Evolutionary conservation across 495 filamentous ascomycete species (phyloP).

Genomic region (Talaromyces ruber): DNA sequence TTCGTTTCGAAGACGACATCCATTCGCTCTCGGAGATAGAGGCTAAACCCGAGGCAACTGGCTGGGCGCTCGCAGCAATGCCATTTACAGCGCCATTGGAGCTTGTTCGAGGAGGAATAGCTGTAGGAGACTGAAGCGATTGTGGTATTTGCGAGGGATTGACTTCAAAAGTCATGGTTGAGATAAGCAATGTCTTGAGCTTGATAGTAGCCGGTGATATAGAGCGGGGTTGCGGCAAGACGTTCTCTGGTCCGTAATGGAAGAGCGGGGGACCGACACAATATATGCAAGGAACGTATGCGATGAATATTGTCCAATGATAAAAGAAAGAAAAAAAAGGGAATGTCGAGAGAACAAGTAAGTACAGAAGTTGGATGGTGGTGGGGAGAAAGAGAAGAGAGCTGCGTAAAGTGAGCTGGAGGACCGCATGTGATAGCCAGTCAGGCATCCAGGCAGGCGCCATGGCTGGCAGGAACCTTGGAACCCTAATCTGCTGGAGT

Average conservation of each 20-base stretch:
- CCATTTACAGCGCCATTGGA: slow-evolving; percentile 44
- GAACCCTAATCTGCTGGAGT: background rate
- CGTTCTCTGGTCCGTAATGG: background rate
- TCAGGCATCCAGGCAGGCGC: background rate
- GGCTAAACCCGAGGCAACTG: slow-evolving; percentile 41
- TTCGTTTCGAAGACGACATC: slow-evolving; percentile 30
- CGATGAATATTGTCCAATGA: background rate
- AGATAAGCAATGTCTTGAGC: slow-evolving; percentile 4
- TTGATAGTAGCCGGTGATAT: background rate
- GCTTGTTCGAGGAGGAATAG: slow-evolving; percentile 66
- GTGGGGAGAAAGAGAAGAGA: background rate
- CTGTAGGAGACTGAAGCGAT: slow-evolving; percentile 50
- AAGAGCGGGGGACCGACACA: background rate
- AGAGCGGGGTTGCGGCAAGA: background rate
- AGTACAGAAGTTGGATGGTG: background rate
- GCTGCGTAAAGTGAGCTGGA: background rate
- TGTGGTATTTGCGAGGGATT: background rate
- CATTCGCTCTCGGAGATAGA: slow-evolving; percentile 51
- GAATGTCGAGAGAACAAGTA: background rate
- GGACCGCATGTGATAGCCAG: background rate
- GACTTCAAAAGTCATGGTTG: slow-evolving; percentile 9
- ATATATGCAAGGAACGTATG: background rate
- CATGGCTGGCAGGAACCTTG: background rate
- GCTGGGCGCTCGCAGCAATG: slow-evolving; percentile 18
- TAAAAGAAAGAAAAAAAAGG: background rate